Evolutionary conservation across 345 rosid genomes (phyloP).

Genomic region (Citrus reticulata): DNA sequence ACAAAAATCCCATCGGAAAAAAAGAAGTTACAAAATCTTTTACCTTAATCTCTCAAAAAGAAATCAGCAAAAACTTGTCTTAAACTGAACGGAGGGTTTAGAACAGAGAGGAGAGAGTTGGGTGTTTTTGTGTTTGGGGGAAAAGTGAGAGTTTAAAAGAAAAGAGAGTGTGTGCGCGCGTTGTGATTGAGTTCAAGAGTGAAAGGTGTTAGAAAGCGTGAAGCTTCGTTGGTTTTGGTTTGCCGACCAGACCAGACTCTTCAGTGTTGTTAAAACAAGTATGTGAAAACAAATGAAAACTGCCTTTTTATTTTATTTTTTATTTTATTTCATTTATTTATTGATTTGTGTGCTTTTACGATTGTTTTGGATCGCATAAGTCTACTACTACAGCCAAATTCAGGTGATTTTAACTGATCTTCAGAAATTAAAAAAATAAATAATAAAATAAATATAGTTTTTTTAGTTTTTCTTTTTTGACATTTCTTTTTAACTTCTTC

Average conservation of each 20-base stretch:
- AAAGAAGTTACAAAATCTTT: background rate
- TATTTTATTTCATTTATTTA: slow-evolving; percentile 1
- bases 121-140: background rate
- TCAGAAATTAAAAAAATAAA: background rate
- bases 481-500: background rate
- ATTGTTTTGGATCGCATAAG: slow-evolving; percentile 11
- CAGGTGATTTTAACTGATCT: slow-evolving; percentile 24
- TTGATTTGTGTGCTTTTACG: background rate
- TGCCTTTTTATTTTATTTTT: background rate
- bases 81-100: background rate
- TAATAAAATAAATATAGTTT: too few relatives aligned
- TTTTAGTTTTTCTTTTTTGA: background rate
- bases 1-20: background rate
- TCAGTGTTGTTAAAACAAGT: background rate
- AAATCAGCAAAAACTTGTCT: background rate
- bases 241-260: slow-evolving; percentile 10
- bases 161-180: background rate
- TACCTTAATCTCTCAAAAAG: background rate
- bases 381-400: slow-evolving; percentile 29
- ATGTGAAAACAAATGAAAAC: background rate
- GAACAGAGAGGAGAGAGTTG: background rate
- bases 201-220: background rate
- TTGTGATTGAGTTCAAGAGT: background rate
- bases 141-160: slow-evolving; percentile 4
- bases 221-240: slow-evolving; percentile 4